Evolutionary conservation across 192 early-diverging fungal genomes (phyloP), one percentile per base, ranked within the genome.

Genomic region (Backusella luteola): DNA sequence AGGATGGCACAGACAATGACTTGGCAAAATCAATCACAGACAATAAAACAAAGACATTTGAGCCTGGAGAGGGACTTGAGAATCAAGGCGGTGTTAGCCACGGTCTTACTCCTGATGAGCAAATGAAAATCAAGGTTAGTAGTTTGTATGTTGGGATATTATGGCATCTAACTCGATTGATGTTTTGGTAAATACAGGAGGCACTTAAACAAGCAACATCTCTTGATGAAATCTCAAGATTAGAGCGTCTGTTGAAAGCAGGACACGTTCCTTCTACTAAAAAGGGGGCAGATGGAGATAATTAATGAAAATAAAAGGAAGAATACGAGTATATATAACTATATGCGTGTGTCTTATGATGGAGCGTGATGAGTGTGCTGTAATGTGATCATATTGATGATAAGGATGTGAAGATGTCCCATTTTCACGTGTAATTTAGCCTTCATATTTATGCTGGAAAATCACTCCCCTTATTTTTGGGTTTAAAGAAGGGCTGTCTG

Each of bases 31-130:
- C 85, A 2, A 89, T 92, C n/a, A 78, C 90, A 67, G 89, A 91
- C 32, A 88, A 86, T 17, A 88, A 89, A 56, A 84, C 89, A 36
- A 94, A 92, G 36, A 95, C 95, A 8, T 96, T 98, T 85, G 95
- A 94, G 67, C 93, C 93, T 11, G 96, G 95, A 44, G 94, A 96
- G 74, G 92, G 88, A 1, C 78, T 90, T 1, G 74, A 67, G 23
- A 75, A 80, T 1, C 67, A 81, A 34, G 93, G 91, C 79, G 88
- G 87, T 42, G 87, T 86, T 26, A 86, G 82, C 52, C 78, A 90
- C 71, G 89, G 89, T 35, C 85, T 90, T 53, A 82, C 86, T 21
- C 84, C 88, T 49, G 91, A 93, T 56, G 92, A 95, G 70, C 90
- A 90, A 32, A 82, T 81, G n/a, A 87, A 88, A 79, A 95, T 95